phyloP scores from a whole-genome alignment of 352 stramenopile genomes.

The Discostella stelligera region DNA sequence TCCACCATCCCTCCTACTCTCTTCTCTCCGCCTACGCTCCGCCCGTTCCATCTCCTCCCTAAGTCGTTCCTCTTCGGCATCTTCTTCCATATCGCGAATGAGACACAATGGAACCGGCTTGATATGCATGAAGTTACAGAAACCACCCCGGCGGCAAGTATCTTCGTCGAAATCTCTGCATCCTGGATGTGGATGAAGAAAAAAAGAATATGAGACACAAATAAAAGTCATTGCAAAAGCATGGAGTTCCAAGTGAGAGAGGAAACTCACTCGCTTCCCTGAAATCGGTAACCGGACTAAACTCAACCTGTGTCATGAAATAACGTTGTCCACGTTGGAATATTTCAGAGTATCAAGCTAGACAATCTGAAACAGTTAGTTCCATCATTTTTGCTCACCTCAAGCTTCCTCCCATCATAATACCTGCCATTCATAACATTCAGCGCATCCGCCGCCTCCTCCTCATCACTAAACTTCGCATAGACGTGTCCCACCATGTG shows the following conservation, averaged over 20 bases:
- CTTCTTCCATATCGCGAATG: constrained; percentile 74
- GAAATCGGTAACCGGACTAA: constrained; percentile 98
- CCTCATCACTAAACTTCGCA: constrained; percentile 98
- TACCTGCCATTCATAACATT: constrained; percentile 96
- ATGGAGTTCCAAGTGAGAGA: neutral
- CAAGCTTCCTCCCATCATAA: constrained; percentile 93
- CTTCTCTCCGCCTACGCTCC: constrained; percentile 30
- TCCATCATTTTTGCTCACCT: constrained; percentile 77
- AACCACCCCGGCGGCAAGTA: constrained; percentile 93
- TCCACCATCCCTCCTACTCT: constrained; percentile 14
- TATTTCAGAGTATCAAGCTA: too few relatives aligned
- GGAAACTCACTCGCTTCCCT: constrained; percentile 84
- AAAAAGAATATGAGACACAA: neutral
- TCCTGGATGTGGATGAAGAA: constrained; percentile 33
- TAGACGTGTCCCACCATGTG: constrained; percentile 99
- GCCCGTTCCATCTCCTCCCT: constrained; percentile 42
- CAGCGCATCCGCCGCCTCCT: constrained; percentile 94
- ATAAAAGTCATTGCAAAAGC: neutral
- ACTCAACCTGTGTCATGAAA: constrained; percentile 83
- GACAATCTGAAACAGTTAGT: too few relatives aligned
- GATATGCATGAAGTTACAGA: constrained; percentile 99
- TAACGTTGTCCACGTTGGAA: too few relatives aligned
- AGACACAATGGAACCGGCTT: constrained; percentile 73
- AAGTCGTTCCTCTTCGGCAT: constrained; percentile 61
- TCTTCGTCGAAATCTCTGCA: constrained; percentile 99